Percentiles rank a stretch among this genome's conserved stretches.
phyloP scores from a whole-genome alignment of 2,329 filamentous ascomycete species.

The Elsinoe necatrix region DNA sequence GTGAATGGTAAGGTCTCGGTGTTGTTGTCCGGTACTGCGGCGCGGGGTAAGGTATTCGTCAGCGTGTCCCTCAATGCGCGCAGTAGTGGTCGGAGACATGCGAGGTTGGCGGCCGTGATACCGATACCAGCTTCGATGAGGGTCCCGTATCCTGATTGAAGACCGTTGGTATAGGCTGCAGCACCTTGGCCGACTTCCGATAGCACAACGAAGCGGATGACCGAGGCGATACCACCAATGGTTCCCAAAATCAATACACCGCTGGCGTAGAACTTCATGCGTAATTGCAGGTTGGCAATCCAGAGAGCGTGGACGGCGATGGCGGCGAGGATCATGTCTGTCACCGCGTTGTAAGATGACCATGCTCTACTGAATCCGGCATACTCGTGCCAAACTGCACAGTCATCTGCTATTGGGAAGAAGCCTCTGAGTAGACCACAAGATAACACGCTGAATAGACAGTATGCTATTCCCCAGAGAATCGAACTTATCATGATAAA shows the following conservation, averaged over 20 bases:
- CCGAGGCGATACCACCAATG: neutral
- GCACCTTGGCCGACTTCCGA: conserved; percentile 18
- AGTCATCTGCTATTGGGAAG: conserved; percentile 24
- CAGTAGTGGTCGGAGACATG: conserved; percentile 29
- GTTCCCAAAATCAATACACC: neutral
- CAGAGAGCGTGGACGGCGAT: conserved; percentile 32
- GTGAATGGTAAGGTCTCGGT: neutral
- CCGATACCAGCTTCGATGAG: conserved; percentile 30
- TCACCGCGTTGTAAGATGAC: conserved; percentile 27
- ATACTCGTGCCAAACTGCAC: conserved; percentile 14
- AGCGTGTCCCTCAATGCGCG: neutral
- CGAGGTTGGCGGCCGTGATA: conserved; percentile 28
- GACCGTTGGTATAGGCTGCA: conserved; percentile 22
- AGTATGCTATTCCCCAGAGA: conserved; percentile 38
- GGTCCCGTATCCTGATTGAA: conserved; percentile 25
- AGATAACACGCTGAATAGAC: conserved; percentile 43
- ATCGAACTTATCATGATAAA: conserved; percentile 36
- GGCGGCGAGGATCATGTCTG: conserved; percentile 31
- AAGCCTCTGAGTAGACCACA: conserved; percentile 42
- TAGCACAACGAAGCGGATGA: conserved; percentile 8
- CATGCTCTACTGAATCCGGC: conserved; percentile 16
- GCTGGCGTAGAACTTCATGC: neutral
- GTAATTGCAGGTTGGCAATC: conserved; percentile 16
- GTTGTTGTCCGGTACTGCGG: neutral
- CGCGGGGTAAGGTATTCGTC: neutral